These are phyloP conservation scores for Theobroma grandiflorum DNA, from an alignment of 441 rosid species.

Conservation along the genomic window DNA sequence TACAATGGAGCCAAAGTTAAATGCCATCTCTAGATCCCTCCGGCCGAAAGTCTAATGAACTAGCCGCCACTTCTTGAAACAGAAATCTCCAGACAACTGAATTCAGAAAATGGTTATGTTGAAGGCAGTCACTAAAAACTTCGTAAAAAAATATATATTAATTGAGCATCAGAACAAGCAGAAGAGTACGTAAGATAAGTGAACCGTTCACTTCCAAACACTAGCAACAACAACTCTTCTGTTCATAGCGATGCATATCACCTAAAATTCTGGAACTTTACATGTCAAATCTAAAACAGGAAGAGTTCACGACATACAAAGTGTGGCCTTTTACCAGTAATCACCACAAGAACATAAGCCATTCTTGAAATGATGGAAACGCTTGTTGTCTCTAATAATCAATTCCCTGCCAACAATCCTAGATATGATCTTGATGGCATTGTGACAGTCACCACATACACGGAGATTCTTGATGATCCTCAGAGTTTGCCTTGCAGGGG, in stretches of 20 bases:
- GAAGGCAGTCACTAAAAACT: conserved; percentile 1
- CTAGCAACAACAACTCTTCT: conserved; percentile 15
- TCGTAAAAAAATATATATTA: not conserved
- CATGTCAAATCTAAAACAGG: conserved; percentile 9
- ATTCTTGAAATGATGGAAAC: conserved; percentile 84
- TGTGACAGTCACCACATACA: conserved; percentile 69
- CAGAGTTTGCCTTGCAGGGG: conserved; percentile 64
- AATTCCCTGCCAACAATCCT: conserved; percentile 66
- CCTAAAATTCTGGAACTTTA: conserved; percentile 18
- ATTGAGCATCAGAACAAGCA: conserved; percentile 4
- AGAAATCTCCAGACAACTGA: not conserved
- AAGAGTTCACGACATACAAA: not conserved
- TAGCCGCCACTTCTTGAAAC: not conserved
- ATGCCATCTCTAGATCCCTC: not conserved
- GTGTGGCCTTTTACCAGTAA: conserved; percentile 64
- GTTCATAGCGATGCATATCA: conserved; percentile 1
- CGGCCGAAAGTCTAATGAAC: not conserved
- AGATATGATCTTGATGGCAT: conserved; percentile 77
- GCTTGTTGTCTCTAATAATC: conserved; percentile 82
- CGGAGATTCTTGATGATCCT: conserved; percentile 72
- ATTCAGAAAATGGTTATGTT: not conserved
- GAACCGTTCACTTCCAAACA: conserved; percentile 8
- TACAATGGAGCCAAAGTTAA: not conserved
- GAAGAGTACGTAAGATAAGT: conserved; percentile 21
- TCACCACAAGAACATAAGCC: conserved; percentile 89